Evolutionary conservation across 2,329 filamentous ascomycete genomes (phyloP).

Genomic region (Bipolaris oryzae): DNA sequence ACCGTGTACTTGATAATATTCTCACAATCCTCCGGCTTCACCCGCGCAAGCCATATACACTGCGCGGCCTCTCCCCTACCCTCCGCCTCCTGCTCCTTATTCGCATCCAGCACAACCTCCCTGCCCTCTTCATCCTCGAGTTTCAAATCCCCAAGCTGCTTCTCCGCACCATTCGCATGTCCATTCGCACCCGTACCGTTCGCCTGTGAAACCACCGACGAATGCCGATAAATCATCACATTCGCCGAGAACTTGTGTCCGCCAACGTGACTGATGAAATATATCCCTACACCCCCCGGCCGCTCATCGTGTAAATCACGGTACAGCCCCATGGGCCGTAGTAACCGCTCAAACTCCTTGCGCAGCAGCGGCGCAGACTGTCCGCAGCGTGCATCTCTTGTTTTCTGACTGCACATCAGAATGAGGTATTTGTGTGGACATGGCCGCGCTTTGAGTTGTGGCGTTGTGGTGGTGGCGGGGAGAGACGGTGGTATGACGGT

Average conservation of each 20-base stretch:
- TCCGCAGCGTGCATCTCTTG: constrained; percentile 92
- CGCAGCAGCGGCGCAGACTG: constrained; percentile 90
- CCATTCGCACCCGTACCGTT: constrained; percentile 22
- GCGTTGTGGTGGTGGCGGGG: constrained; percentile 22
- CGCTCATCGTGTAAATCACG: constrained; percentile 87
- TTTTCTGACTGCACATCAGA: constrained; percentile 90
- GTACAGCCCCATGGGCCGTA: constrained; percentile 82
- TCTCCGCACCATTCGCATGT: constrained; percentile 34
- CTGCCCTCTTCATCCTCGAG: constrained; percentile 49
- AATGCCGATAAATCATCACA: constrained; percentile 83
- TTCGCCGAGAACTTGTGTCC: constrained; percentile 98
- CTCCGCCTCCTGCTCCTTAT: constrained; percentile 48
- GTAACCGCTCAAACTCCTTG: constrained; percentile 85
- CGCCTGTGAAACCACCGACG: constrained; percentile 28
- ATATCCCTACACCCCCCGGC: constrained; percentile 90
- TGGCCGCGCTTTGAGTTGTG: constrained; percentile 62
- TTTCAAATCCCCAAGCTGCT: constrained; percentile 47
- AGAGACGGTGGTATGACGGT: constrained; percentile 34
- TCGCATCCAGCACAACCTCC: constrained; percentile 39
- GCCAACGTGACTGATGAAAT: constrained; percentile 95
- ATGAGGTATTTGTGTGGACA: constrained; percentile 87
- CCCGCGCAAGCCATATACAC: constrained; percentile 89
- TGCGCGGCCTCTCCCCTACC: constrained; percentile 66
- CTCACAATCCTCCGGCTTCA: constrained; percentile 88
- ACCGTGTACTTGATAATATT: constrained; percentile 89